phyloP scores from a whole-genome alignment of 345 rosid genomes.

The Limnanthes douglasii region DNA sequence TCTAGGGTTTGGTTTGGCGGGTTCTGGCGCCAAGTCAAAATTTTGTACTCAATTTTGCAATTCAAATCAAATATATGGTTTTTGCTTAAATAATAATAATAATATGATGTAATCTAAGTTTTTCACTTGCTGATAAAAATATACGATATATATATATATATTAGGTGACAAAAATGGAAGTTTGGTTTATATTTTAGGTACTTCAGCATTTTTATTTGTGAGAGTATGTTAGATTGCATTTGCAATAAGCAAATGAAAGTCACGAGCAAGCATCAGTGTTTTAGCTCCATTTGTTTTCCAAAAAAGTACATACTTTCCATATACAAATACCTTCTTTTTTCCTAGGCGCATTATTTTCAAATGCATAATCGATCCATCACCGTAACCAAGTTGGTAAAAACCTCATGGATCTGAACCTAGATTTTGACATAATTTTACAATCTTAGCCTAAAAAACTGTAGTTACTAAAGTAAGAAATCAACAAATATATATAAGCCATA shows the following conservation, averaged over 20 bases:
- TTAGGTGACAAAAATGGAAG: slow-evolving; percentile 61
- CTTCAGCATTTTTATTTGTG: slow-evolving; percentile 8
- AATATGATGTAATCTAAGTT: slow-evolving; percentile 84
- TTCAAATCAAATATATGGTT: too few relatives aligned
- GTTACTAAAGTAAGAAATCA: background rate
- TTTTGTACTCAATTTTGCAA: too few relatives aligned
- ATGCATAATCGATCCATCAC: slow-evolving; percentile 35
- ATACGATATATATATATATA: slow-evolving; percentile 54
- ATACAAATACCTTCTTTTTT: slow-evolving; percentile 71
- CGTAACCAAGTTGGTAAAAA: slow-evolving; percentile 78
- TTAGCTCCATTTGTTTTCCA: slow-evolving; percentile 36
- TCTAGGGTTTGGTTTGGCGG: too few relatives aligned
- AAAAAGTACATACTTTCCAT: slow-evolving; percentile 24
- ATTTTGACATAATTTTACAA: slow-evolving; percentile 41
- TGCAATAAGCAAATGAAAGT: slow-evolving; percentile 29
- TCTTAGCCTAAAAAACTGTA: slow-evolving; percentile 28
- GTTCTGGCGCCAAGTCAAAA: too few relatives aligned
- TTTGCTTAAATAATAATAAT: too few relatives aligned
- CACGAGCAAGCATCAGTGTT: slow-evolving; percentile 50
- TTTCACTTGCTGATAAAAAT: slow-evolving; percentile 69
- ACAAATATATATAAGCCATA: background rate
- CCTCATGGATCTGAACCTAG: slow-evolving; percentile 71
- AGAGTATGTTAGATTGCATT: slow-evolving; percentile 30
- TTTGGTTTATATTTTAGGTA: slow-evolving; percentile 13
- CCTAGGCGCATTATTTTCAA: slow-evolving; percentile 96